These are phyloP conservation scores for Pleurotus giganteus DNA, from an alignment of 768 basidiomycete species.

Conservation along the genomic window DNA sequence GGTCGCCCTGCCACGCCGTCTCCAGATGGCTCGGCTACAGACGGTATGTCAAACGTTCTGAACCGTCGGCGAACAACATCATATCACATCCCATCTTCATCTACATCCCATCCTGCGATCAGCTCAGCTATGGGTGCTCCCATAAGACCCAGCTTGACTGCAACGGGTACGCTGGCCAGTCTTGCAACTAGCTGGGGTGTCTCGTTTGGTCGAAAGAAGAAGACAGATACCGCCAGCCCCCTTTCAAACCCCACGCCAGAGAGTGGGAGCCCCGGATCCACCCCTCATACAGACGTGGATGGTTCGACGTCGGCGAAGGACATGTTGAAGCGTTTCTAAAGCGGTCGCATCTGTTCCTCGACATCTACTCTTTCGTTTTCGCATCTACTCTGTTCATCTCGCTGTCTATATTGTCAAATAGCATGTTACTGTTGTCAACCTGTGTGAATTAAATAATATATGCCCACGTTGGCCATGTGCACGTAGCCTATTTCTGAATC, in stretches of 20 bases:
- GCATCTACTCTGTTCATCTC: constrained; percentile 6
- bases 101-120: constrained; percentile 26
- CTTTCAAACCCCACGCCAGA: constrained; percentile 24
- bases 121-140: constrained; percentile 26
- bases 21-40: constrained; percentile 59
- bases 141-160: constrained; percentile 31
- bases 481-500: background rate
- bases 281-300: constrained; percentile 13
- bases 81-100: constrained; percentile 52
- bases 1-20: constrained; percentile 47
- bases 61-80: constrained; percentile 60
- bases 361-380: constrained; percentile 1
- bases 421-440: background rate
- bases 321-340: constrained; percentile 34
- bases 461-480: background rate
- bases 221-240: constrained; percentile 24
- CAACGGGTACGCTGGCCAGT: constrained; percentile 52
- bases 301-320: constrained; percentile 37
- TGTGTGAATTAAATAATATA: no score
- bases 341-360: background rate
- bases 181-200: constrained; percentile 67
- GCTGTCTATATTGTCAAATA: constrained; percentile 4
- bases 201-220: constrained; percentile 59
- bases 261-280: constrained; percentile 15
- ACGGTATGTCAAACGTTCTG: constrained; percentile 50